Conservation (phyloP, 116 monocot species). For the Cymodocea nodosa region DNA sequence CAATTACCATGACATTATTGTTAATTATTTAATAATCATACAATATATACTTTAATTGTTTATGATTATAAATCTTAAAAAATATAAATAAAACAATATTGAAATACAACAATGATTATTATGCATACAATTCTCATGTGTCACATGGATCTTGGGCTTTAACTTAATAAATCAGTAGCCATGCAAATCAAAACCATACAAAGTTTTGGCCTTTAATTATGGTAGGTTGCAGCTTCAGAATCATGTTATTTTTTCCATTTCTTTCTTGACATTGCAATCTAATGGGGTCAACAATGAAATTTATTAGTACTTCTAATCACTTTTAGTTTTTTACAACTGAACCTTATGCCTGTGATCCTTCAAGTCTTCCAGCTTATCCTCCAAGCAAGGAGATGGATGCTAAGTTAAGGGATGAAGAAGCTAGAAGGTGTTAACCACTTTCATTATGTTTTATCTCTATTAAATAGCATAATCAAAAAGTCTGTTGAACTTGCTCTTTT, state of each 20-base stretch:
- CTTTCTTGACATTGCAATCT: background rate
- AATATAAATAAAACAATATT: too few species aligned
- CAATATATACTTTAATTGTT: too few species aligned
- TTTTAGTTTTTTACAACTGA: slow-evolving; percentile 32
- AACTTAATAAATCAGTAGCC: background rate
- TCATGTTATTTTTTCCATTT: background rate
- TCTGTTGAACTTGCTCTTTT: too few species aligned
- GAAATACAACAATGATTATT: too few species aligned
- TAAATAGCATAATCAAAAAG: too few species aligned
- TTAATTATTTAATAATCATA: too few species aligned
- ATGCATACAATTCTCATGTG: too few species aligned
- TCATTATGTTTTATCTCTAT: too few species aligned
- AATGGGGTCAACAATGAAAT: background rate
- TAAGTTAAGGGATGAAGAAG: slow-evolving; percentile 44
- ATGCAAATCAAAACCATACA: background rate
- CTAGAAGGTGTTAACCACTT: slow-evolving; percentile 25
- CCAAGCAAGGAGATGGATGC: slow-evolving; percentile 60
- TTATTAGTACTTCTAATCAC: background rate
- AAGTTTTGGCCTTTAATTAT: background rate
- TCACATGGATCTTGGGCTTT: background rate
- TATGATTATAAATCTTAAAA: too few species aligned
- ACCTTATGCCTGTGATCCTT: slow-evolving; percentile 44
- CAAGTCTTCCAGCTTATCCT: slow-evolving; percentile 41
- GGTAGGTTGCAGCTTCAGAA: background rate
- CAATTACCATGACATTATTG: too few species aligned